Percentiles rank a stretch among this genome's conserved stretches.
phyloP scores from a whole-genome alignment of 2,329 filamentous ascomycete genomes.

The Paramyrothecium sp. region DNA sequence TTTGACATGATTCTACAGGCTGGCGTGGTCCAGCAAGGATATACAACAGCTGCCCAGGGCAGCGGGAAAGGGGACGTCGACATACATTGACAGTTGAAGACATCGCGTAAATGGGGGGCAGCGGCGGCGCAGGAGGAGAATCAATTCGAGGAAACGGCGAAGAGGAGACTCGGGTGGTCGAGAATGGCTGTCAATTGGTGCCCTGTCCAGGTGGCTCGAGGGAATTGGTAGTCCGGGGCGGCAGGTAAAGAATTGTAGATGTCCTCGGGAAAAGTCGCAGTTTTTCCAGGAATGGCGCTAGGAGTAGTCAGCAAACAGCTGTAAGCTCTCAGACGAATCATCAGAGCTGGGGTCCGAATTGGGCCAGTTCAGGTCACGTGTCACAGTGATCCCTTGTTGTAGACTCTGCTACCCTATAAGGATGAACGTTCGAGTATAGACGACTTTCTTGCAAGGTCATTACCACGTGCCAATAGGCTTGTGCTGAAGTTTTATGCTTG shows the following conservation, averaged over 20 bases:
- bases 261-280: slow-evolving; percentile 47
- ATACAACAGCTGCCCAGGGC: neutral
- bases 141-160: slow-evolving; percentile 28
- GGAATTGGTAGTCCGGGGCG: slow-evolving; percentile 36
- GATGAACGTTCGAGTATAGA: no score
- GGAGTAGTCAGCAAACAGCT: slow-evolving; percentile 7
- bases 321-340: slow-evolving; percentile 20
- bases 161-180: slow-evolving; percentile 31
- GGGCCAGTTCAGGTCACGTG: slow-evolving; percentile 9
- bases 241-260: slow-evolving; percentile 38
- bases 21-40: neutral
- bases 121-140: slow-evolving; percentile 33
- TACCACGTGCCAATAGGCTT: no score
- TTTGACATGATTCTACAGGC: neutral
- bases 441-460: no score
- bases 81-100: slow-evolving; percentile 65
- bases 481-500: no score
- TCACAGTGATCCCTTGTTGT: no score
- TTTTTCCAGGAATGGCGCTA: slow-evolving; percentile 31
- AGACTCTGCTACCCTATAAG: no score
- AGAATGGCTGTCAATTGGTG: slow-evolving; percentile 43
- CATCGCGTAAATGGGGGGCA: slow-evolving; percentile 50
- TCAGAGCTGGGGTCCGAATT: slow-evolving; percentile 32
- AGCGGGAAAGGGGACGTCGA: slow-evolving; percentile 1
- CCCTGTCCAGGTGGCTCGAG: slow-evolving; percentile 37